Percentiles rank a stretch among this genome's conserved stretches.
Evolutionary conservation across 2,329 filamentous ascomycete genomes (phyloP).

Genomic region (Talaromyces islandicus): DNA sequence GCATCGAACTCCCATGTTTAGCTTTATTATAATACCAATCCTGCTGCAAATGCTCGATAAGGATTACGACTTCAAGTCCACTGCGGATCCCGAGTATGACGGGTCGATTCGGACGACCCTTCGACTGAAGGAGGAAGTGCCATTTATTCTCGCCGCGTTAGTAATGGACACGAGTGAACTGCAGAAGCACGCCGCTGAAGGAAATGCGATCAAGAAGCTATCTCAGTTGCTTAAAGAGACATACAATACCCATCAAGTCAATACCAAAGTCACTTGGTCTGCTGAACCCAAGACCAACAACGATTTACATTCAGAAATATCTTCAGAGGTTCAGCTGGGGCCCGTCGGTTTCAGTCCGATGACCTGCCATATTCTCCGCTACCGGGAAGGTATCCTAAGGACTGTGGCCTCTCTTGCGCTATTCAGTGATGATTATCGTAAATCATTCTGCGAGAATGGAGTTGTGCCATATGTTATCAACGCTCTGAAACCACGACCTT

Average conservation of each 20-base stretch:
- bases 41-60: conserved; percentile 62
- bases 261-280: conserved; percentile 51
- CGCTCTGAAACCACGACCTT: conserved; percentile 59
- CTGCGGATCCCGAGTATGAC: conserved; percentile 33
- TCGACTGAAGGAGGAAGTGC: conserved; percentile 62
- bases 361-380: conserved; percentile 63
- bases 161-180: conserved; percentile 72
- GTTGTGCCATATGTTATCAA: conserved; percentile 76
- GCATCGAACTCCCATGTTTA: conserved; percentile 58
- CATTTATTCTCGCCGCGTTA: conserved; percentile 69
- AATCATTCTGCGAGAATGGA: conserved; percentile 75
- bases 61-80: conserved; percentile 33
- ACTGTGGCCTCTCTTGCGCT: conserved; percentile 77
- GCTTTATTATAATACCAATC: conserved; percentile 63
- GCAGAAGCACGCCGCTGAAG: conserved; percentile 76
- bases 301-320: conserved; percentile 12
- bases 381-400: conserved; percentile 69
- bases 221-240: conserved; percentile 60
- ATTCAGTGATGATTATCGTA: conserved; percentile 77
- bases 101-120: conserved; percentile 40
- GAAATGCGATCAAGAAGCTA: conserved; percentile 55
- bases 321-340: conserved; percentile 48
- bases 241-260: conserved; percentile 54
- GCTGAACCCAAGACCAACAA: conserved; percentile 22
- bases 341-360: conserved; percentile 55